Base-by-base conservation (phyloP, 2,329 filamentous ascomycete species). In the Penicillium sp. region DNA sequence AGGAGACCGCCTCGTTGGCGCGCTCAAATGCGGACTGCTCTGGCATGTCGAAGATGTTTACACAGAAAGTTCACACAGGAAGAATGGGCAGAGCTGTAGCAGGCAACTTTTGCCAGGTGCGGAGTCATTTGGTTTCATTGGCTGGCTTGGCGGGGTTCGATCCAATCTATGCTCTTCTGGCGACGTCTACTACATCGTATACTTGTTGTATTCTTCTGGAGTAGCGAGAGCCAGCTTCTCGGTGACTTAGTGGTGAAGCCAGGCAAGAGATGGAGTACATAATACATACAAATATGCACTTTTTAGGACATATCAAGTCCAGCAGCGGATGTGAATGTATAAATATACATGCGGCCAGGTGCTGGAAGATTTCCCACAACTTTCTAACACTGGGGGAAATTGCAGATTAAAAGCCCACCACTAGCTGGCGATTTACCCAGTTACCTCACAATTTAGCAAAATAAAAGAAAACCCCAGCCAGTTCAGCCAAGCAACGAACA, bases 1-100 rank as follows among this genome's bases (percentile, higher is more conserved):
- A 82, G 14, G 72, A 63, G 49, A 77, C 77, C 1, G 84, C 81
- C 61, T 84, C 81, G 42, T 66, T 63, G n/a, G 69, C 71, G 53
- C 67, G 67, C n/a, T 69, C 63, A 39, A 66, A 64, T 16, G 61
- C 46, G 13, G 68, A 66, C 31, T 34, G 47, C 22, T 22, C 8
- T 18, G 38, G 8, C 38, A 40, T 21, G 16, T 6, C 6, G 24
- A 27, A 27, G 24, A 27, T 27, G 24, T 27, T 8, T 18, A 18
- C 18, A 18, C 18, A 18, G 18, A 2, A 18, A 18, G 18, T 18
- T 18, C 18, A 18, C 18, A 18, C 18, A 18, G 24, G 6, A 27
- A 27, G 24, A 27, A 27, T 8, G 8, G 5, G 24, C 24, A 27
- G 24, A 34, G 31, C 31, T 34, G 31, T 34, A 11, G 31, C 10